Base-by-base conservation (phyloP, 306 rosid genomes). In the Chamaecrista fasciculata region DNA sequence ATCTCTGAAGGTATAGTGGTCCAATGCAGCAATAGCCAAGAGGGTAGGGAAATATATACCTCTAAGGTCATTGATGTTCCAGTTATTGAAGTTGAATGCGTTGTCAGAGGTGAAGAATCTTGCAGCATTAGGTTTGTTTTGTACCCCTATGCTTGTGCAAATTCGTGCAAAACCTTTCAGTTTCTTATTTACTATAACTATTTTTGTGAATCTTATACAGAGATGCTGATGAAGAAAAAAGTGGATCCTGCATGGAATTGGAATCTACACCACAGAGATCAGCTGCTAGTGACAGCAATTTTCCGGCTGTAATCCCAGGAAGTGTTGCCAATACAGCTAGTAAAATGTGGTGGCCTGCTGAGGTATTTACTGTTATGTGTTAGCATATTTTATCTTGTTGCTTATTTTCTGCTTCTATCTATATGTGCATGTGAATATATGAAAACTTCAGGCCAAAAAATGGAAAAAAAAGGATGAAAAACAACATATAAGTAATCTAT, bases 331-430 rank as follows among this genome's bases (percentile, higher is more conserved):
- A 75, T 69, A 71, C 83, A 40, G 34, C 31, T 72, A 56, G 59
- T 61, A 58, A 72, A 75, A 50, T 52, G 9, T 80, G 85, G 87
- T 86, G 90, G 90, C 85, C 90, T 72, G 85, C 85, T 49, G 87
- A 86, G 82, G 90, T 86, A 78, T 64, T 63, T 47, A 40, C 62
- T 46, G 61, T 47, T 53, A 20, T 21, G 31, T 21, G 18, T 3
- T 59, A 23, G 52, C 25, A 72, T 66, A 37, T 37, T 37, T 12
- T 37, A 12, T 37, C 12, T 37, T 37, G 12, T 55, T 37, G 15
- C 31, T 16, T 62, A 11, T 70, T 60, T 68, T 60, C 33, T 58
- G 26, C 12, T 10, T 6, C 11, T 15, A n/a, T 55, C 16, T n/a
- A n/a, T 31, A 34, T 36, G 47, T 66, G 21, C 70, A 52, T 71